Conservation (phyloP, 306 rosid species). For the Cicer cuneatum region DNA sequence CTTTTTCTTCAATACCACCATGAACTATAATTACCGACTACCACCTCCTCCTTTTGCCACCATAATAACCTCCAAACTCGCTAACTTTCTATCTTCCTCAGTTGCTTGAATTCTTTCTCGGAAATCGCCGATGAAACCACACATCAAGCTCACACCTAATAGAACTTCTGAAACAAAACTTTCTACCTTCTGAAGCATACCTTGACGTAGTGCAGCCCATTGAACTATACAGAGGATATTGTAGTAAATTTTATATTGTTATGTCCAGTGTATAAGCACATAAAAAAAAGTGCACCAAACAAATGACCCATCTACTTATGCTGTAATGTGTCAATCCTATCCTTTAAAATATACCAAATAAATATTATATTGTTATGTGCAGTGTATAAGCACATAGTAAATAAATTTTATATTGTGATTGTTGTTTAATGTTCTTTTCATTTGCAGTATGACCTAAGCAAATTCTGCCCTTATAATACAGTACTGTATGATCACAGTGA, state of each 20-base stretch:
- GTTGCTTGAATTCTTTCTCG: neutral
- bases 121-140: neutral
- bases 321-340: neutral
- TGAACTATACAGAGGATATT: neutral
- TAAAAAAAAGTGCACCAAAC: neutral
- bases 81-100: neutral
- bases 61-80: neutral
- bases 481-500: conserved; percentile 88
- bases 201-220: neutral
- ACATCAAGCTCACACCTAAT: neutral
- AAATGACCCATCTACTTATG: neutral
- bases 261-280: neutral
- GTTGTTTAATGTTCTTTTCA: conserved; percentile 35
- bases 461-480: conserved; percentile 93
- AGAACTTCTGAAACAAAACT: neutral
- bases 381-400: neutral
- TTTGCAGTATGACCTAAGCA: conserved; percentile 84
- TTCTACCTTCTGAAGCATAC: neutral
- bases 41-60: neutral
- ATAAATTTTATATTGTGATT: conserved; percentile 33
- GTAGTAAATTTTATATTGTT: neutral
- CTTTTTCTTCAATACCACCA: neutral
- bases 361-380: neutral
- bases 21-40: neutral
- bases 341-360: neutral